Base-by-base conservation (phyloP, 495 filamentous ascomycete genomes). In the Amphirosellinia nigrospora region DNA sequence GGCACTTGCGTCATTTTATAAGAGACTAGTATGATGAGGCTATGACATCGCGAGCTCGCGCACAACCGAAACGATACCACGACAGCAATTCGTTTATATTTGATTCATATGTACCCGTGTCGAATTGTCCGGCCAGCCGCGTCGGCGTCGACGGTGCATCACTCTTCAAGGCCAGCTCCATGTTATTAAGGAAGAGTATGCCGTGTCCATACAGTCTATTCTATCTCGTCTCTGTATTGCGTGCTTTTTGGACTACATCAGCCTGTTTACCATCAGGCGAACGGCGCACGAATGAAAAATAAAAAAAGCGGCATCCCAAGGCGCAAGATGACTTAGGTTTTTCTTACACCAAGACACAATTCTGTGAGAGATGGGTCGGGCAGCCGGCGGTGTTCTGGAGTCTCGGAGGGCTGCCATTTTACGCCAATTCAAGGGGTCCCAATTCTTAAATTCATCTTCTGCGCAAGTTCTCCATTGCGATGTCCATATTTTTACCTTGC, bases 1-100 rank as follows among this genome's bases (percentile, higher is more conserved):
- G 59, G 55, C 52, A 71, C 61, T 50, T 81, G 79, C 71, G 69
- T 73, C 59, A 77, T 81, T 70, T 81, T 81, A 81, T 81, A 74
- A 79, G 36, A 28, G 53, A 38, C 45, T 46, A 59, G 28, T 23
- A 46, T 46, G n/a, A 38, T 46, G n/a, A 64, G 68, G 68, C 68
- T 38, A 52, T 39, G 59, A 70, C n/a, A 43, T 58, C 26, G 60
- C 48, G 68, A 64, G 59, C 39, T 58, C 60, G 38, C 68, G 59
- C 46, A 56, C 38, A 56, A 59, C 43, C 39, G 58, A 60, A 63
- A 63, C 50, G 46, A 71, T 67, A 59, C 62, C 64, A 65, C 69
- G 62, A 71, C 53, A 60, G 63, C 61, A 59, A 58, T 39, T 38
- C 62, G 32, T 55, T 60, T 64, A 32, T 53, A 50, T 59, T 61